phyloP scores from a whole-genome alignment of 2,329 filamentous ascomycete species.

The Neocucurbitaria cava region DNA sequence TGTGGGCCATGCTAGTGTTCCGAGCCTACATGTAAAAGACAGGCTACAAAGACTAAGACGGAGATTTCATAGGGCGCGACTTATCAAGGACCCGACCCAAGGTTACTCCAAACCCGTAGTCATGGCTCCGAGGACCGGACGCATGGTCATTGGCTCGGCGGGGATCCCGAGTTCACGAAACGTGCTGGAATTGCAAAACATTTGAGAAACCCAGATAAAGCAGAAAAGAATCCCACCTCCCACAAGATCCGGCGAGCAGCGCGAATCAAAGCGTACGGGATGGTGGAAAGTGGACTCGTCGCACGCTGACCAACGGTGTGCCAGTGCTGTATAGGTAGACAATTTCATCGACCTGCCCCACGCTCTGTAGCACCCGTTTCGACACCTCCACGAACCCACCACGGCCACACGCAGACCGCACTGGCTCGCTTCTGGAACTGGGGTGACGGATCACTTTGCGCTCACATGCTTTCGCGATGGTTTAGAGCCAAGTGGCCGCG shows the following conservation, averaged over 20 bases:
- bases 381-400: slow-evolving; percentile 26
- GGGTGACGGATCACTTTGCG: slow-evolving; percentile 5
- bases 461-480: slow-evolving; percentile 34
- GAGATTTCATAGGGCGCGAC: slow-evolving; percentile 23
- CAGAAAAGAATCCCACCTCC: slow-evolving; percentile 16
- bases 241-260: slow-evolving; percentile 1
- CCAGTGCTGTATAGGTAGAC: neutral
- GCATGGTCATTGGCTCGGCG: slow-evolving; percentile 27
- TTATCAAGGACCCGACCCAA: slow-evolving; percentile 14
- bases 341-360: slow-evolving; percentile 28
- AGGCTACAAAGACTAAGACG: slow-evolving; percentile 3
- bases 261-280: slow-evolving; percentile 1
- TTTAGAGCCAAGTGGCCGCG: slow-evolving; percentile 24
- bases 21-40: slow-evolving; percentile 3
- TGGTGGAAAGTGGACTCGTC: slow-evolving; percentile 12
- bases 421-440: slow-evolving; percentile 17
- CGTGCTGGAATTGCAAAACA: slow-evolving; percentile 25
- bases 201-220: slow-evolving; percentile 30
- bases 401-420: slow-evolving; percentile 21
- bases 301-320: slow-evolving; percentile 8
- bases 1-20: slow-evolving; percentile 4
- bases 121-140: slow-evolving; percentile 39
- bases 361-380: slow-evolving; percentile 15
- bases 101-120: slow-evolving; percentile 32
- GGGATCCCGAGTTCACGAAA: slow-evolving; percentile 15